Conservation (phyloP, 177 flowering plant species). For the Tripterygium wilfordii region DNA sequence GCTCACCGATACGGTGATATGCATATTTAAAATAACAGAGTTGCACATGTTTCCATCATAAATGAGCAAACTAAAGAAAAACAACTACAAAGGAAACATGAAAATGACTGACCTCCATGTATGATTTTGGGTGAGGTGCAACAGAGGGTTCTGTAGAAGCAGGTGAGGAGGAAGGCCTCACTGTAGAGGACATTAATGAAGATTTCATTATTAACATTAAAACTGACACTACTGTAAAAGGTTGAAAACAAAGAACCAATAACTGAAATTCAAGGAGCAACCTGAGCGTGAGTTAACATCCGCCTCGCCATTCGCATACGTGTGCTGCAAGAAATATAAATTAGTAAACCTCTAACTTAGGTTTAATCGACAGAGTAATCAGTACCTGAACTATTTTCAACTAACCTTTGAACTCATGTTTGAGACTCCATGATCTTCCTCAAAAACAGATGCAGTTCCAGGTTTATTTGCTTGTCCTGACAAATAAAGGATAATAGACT, state of each 20-base stretch:
- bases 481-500: too few species aligned
- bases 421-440: constrained; percentile 30
- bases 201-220: background rate
- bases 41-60: too few species aligned
- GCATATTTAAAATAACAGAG: too few species aligned
- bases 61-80: too few species aligned
- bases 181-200: constrained; percentile 35
- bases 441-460: constrained; percentile 12
- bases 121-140: constrained; percentile 78
- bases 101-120: constrained; percentile 65
- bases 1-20: too few species aligned
- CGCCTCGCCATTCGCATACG: constrained; percentile 42
- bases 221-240: background rate
- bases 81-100: too few species aligned
- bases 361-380: background rate
- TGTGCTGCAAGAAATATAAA: constrained; percentile 53
- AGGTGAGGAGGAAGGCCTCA: constrained; percentile 63
- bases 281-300: constrained; percentile 53
- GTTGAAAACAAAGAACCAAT: background rate
- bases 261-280: constrained; percentile 8
- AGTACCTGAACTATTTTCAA: constrained; percentile 1
- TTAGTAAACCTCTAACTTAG: too few species aligned
- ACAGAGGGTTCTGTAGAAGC: constrained; percentile 43
- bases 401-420: constrained; percentile 35
- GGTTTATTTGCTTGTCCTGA: constrained; percentile 34